Conservation (phyloP, 2,329 filamentous ascomycete species). For the Claviceps maximensis region DNA sequence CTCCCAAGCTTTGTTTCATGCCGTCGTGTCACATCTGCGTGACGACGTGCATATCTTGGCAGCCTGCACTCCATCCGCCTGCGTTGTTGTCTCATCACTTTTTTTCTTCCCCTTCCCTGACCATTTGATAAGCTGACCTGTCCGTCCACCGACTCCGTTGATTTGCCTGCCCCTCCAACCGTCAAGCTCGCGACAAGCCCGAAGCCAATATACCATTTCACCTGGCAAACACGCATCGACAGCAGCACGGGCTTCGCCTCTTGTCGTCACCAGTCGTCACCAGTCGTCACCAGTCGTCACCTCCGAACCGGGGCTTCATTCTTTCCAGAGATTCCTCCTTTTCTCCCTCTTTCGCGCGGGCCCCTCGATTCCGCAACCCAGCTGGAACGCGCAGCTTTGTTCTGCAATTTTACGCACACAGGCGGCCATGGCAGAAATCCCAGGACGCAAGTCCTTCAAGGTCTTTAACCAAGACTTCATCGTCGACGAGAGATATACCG, state of each 20-base stretch:
- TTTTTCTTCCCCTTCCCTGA: background rate
- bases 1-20: conserved; percentile 1
- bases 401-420: background rate
- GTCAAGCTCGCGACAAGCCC: background rate
- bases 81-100: background rate
- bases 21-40: background rate
- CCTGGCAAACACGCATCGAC: background rate
- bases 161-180: background rate
- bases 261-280: too few species aligned
- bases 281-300: background rate
- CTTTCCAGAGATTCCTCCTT: background rate
- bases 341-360: background rate
- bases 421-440: conserved; percentile 26
- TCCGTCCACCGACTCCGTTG: background rate
- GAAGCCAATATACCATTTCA: too few species aligned
- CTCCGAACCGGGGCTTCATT: background rate
- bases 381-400: background rate
- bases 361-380: conserved; percentile 1
- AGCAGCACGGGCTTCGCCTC: background rate
- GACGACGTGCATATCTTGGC: background rate
- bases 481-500: conserved; percentile 94
- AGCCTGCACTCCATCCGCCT: background rate
- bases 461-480: conserved; percentile 99
- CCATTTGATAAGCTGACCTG: background rate
- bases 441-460: conserved; percentile 82